Evolutionary conservation across 306 rosid species (phyloP).

Genomic region (Dalbergia cochinchinensis): DNA sequence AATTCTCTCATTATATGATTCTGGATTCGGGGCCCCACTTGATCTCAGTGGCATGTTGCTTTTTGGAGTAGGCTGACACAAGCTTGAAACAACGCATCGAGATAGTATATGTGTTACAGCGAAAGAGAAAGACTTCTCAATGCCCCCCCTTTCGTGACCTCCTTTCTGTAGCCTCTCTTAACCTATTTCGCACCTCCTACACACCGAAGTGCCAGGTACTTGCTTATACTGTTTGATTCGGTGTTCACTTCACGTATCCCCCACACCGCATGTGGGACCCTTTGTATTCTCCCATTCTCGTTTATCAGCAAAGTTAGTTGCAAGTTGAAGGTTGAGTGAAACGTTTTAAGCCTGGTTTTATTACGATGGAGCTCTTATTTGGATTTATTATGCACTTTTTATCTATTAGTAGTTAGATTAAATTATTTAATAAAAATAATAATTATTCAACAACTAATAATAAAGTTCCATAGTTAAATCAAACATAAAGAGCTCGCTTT

Average conservation of each 20-base stretch:
- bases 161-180: slow-evolving; percentile 53
- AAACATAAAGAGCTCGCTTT: too few relatives aligned
- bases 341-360: too few relatives aligned
- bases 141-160: slow-evolving; percentile 50
- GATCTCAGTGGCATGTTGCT: slow-evolving; percentile 54
- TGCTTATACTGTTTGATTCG: slow-evolving; percentile 17
- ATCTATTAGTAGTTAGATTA: too few relatives aligned
- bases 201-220: slow-evolving; percentile 22
- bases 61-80: slow-evolving; percentile 50
- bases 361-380: too few relatives aligned
- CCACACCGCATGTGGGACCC: neutral
- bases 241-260: neutral
- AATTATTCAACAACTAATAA: too few relatives aligned
- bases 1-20: neutral
- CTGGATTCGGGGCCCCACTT: slow-evolving; percentile 20
- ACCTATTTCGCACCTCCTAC: neutral
- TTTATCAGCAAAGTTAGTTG: neutral
- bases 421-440: too few relatives aligned
- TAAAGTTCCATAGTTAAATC: too few relatives aligned
- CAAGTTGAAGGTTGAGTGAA: too few relatives aligned
- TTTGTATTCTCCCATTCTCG: neutral
- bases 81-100: slow-evolving; percentile 39
- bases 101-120: slow-evolving; percentile 38
- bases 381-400: too few relatives aligned
- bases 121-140: slow-evolving; percentile 53